phyloP scores from a whole-genome alignment of 305 asterid species.

The Solanum hybrid region DNA sequence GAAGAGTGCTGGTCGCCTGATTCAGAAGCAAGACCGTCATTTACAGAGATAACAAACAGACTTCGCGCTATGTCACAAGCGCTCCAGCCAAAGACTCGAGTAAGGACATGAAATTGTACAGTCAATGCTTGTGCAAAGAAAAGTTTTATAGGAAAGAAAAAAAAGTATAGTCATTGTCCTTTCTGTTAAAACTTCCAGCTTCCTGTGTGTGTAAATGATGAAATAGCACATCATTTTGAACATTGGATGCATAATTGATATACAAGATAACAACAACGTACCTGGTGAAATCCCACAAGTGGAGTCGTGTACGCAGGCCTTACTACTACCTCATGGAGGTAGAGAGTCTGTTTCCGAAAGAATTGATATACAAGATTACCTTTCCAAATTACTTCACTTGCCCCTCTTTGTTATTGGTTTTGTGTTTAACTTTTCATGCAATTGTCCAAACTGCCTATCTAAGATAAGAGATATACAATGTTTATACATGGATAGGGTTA shows the following conservation, averaged over 20 bases:
- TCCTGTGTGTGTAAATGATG: not conserved
- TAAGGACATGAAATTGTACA: constrained; percentile 27
- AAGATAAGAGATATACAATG: not conserved
- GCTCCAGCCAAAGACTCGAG: constrained; percentile 61
- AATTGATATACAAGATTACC: not conserved
- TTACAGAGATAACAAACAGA: constrained; percentile 72
- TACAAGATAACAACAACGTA: not conserved
- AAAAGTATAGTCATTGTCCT: not conserved
- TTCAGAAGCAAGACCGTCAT: constrained; percentile 68
- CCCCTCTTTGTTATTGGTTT: not conserved
- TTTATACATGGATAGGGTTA: not conserved
- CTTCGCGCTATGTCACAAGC: constrained; percentile 48
- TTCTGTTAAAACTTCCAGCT: constrained; percentile 1
- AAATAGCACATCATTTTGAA: not conserved
- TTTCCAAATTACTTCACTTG: not conserved
- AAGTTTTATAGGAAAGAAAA: not conserved
- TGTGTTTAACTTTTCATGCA: not conserved
- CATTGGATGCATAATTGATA: not conserved
- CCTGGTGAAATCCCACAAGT: not conserved
- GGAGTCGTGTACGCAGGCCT: not conserved
- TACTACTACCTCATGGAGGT: not conserved
- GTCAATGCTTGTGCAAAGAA: constrained; percentile 3
- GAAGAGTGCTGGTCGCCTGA: constrained; percentile 92
- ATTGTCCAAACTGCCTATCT: not conserved
- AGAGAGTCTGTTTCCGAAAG: not conserved